Base-by-base conservation (phyloP, 495 filamentous ascomycete genomes). In the Hyaloscypha hepaticicola region DNA sequence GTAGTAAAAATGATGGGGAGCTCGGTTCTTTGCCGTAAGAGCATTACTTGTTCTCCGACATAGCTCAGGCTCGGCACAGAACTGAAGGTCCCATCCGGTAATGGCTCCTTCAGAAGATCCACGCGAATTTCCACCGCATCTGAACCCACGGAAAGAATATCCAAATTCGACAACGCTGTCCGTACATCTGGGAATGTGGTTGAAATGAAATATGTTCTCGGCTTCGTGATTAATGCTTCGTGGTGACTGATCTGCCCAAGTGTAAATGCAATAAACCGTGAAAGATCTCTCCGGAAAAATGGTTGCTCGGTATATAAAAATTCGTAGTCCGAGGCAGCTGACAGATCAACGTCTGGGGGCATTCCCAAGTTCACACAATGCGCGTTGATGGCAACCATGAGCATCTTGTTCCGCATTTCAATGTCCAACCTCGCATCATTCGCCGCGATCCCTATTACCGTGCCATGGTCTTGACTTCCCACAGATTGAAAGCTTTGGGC, bases 1-100 rank as follows among this genome's bases (percentile, higher is more conserved):
- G 88, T 91, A 1, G 91, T 95, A 74, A 92, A 92, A 38, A 95
- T 93, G 70, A 95, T 93, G 9, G 91, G 91, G 60, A 95, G 75
- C 67, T 93, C 90, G 1, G 90, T 93, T 66, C 90, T 85, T 73
- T 93, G 90, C 24, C 90, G 83, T 41, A 95, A 73, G 2, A 91
- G 73, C 90, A 93, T 93, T 58, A 93, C 81, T 72, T 93, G 91
- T 73, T 92, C 88, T 25, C 89, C 90, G 19, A 95, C 90, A 75
- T 93, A 93, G 65, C 87, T 88, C 64, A 93, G 73, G 74, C 89
- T 91, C 19, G 91, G 90, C 49, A 93, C 82, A 21, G 81, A 69
- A 51, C 81, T 83, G 66, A 80, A 80, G 0, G 67, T 45, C 1
- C 81, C 87, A 66, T 88, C 81, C 25, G 72, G 75, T 5, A 82